Evolutionary conservation across 2,329 filamentous ascomycete species (phyloP).

Genomic region (Claviceps africana): DNA sequence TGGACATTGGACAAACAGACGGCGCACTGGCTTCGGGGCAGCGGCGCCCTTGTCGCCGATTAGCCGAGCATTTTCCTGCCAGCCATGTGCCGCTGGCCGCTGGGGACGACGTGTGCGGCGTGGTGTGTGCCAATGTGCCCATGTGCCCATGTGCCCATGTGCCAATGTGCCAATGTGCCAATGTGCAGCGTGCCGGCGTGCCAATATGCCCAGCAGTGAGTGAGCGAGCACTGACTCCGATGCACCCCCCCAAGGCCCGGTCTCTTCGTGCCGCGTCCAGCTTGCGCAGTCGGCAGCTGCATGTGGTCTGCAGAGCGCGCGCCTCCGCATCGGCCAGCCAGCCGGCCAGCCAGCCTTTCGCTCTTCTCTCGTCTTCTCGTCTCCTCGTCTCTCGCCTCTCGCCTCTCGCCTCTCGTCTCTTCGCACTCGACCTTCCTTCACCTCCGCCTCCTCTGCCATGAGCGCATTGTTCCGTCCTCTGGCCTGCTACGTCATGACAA

Average conservation of each 20-base stretch:
- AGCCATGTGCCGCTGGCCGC: too few relatives aligned
- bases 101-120: too few relatives aligned
- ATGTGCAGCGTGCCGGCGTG: too few relatives aligned
- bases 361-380: background rate
- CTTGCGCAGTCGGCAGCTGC: background rate
- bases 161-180: too few relatives aligned
- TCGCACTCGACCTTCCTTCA: slow-evolving; percentile 3
- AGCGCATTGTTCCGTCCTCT: slow-evolving; percentile 4
- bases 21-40: background rate
- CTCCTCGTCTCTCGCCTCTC: background rate
- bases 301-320: background rate
- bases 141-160: too few relatives aligned
- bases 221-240: too few relatives aligned
- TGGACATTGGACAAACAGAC: too few relatives aligned
- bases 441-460: slow-evolving; percentile 5
- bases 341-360: background rate
- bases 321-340: slow-evolving; percentile 3
- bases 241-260: too few relatives aligned
- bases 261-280: background rate
- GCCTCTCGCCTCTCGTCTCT: background rate
- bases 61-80: slow-evolving; percentile 5
- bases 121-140: too few relatives aligned
- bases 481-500: slow-evolving; percentile 9
- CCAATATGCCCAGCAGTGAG: too few relatives aligned
- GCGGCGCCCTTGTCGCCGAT: background rate